phyloP scores from a whole-genome alignment of 352 stramenopile genomes.

The Pythium phragmiticola region DNA sequence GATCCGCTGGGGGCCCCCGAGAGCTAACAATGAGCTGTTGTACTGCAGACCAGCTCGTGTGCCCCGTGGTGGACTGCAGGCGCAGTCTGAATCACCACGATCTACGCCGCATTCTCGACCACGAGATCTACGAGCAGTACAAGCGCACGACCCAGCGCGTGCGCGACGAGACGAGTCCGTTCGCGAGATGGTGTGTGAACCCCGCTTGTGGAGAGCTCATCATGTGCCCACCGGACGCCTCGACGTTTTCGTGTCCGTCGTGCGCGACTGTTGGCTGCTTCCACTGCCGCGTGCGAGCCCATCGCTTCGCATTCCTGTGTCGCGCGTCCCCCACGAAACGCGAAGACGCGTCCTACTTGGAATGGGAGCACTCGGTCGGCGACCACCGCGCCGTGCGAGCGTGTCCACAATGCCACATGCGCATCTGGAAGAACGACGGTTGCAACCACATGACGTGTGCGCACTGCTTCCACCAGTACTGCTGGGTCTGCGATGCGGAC shows the following conservation, averaged over 20 bases:
- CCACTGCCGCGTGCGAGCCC: slow-evolving; percentile 41
- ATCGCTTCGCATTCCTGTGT: slow-evolving; percentile 27
- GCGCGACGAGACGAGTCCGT: slow-evolving; percentile 65
- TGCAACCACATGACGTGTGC: slow-evolving; percentile 71
- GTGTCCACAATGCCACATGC: slow-evolving; percentile 58
- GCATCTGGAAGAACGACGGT: slow-evolving; percentile 70
- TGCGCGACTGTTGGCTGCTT: slow-evolving; percentile 54
- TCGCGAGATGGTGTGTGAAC: slow-evolving; percentile 59
- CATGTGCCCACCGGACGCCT: slow-evolving; percentile 35
- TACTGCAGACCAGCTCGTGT: slow-evolving; percentile 55
- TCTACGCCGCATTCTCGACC: slow-evolving; percentile 30
- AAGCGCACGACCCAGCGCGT: slow-evolving; percentile 42
- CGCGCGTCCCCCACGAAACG: background rate
- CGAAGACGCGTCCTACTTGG: slow-evolving; percentile 50
- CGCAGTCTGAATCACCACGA: slow-evolving; percentile 35
- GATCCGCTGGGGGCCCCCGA: background rate
- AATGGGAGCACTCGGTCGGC: slow-evolving; percentile 58
- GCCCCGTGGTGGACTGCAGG: slow-evolving; percentile 51
- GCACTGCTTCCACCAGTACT: slow-evolving; percentile 45
- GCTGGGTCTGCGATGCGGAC: slow-evolving; percentile 1
- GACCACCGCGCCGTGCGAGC: slow-evolving; percentile 51
- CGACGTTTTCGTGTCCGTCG: slow-evolving; percentile 56
- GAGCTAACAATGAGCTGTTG: background rate
- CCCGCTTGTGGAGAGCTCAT: slow-evolving; percentile 57
- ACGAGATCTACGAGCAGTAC: slow-evolving; percentile 27